Conservation (phyloP, 805 yeast species). For the Lachancea quebecensis region DNA sequence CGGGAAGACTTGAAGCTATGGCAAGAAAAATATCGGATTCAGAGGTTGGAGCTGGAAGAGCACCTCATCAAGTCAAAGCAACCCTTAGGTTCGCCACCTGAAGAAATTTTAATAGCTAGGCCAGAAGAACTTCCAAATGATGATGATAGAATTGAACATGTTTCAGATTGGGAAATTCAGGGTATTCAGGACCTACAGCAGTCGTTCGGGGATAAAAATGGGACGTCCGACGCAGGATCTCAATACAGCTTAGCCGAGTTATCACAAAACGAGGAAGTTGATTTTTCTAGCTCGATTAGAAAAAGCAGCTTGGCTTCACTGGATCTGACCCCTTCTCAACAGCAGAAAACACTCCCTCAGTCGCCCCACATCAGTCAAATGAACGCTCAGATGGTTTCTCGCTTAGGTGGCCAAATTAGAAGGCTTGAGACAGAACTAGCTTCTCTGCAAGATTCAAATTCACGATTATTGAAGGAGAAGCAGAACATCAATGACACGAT, state of each 20-base stretch:
- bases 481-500: conserved; percentile 64
- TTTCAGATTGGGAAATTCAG: conserved; percentile 6
- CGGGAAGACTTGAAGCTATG: conserved; percentile 24
- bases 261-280: conserved; percentile 25
- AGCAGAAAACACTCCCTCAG: conserved; percentile 1
- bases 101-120: not conserved
- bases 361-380: conserved; percentile 11
- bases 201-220: not conserved
- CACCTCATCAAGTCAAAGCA: not conserved
- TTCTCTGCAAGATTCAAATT: conserved; percentile 56
- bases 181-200: not conserved
- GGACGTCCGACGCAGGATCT: not conserved
- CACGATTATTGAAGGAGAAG: conserved; percentile 47
- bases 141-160: not conserved
- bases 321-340: conserved; percentile 5
- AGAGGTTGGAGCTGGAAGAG: conserved; percentile 17
- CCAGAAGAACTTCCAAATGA: not conserved
- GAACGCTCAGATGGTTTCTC: conserved; percentile 55
- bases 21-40: conserved; percentile 24
- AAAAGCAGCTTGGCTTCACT: conserved; percentile 9
- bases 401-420: conserved; percentile 69
- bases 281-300: conserved; percentile 11
- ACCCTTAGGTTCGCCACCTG: not conserved
- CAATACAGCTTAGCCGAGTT: conserved; percentile 12
- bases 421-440: conserved; percentile 73